A percentile compares a stretch with the other conserved stretches of the same genome.
These are phyloP conservation scores for Ulota crispa DNA, from an alignment of 225 moss, liverwort and hornwort species.

Conservation along the genomic window DNA sequence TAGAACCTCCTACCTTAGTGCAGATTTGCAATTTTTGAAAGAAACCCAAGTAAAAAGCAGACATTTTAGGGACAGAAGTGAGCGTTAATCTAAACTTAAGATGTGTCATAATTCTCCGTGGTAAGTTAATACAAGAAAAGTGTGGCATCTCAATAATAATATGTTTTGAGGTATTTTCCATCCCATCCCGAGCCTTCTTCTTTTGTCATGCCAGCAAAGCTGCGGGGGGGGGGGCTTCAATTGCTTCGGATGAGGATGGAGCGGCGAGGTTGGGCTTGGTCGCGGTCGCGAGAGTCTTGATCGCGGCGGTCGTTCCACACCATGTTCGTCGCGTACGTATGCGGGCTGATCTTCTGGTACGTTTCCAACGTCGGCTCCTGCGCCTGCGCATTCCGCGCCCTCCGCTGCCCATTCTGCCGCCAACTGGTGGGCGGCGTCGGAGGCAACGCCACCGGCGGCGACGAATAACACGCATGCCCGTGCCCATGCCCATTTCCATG, in stretches of 20 bases:
- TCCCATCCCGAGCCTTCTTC: too few species aligned
- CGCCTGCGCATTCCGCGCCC: not conserved
- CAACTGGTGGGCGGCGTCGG: not conserved
- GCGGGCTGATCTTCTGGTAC: conserved; percentile 34
- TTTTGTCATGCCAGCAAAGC: too few species aligned
- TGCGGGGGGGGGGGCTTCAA: not conserved
- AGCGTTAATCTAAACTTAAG: too few species aligned
- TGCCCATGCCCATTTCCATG: too few species aligned
- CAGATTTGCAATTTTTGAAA: too few species aligned
- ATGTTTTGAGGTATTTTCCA: too few species aligned
- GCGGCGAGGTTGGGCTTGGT: conserved; percentile 2
- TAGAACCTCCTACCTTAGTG: too few species aligned
- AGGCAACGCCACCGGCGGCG: conserved; percentile 1
- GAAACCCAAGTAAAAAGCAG: too few species aligned
- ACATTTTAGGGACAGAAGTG: too few species aligned
- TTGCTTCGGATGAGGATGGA: conserved; percentile 44
- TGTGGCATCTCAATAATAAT: too few species aligned
- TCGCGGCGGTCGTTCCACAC: conserved; percentile 49
- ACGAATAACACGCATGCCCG: not conserved
- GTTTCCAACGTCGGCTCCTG: conserved; percentile 40
- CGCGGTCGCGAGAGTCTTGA: not conserved
- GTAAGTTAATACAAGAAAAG: too few species aligned
- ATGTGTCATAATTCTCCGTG: too few species aligned
- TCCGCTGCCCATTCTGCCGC: not conserved
- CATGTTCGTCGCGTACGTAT: conserved; percentile 40